These are phyloP conservation scores for Amylostereum areolatum DNA, from an alignment of 1,284 basidiomycete species.

Conservation along the genomic window DNA sequence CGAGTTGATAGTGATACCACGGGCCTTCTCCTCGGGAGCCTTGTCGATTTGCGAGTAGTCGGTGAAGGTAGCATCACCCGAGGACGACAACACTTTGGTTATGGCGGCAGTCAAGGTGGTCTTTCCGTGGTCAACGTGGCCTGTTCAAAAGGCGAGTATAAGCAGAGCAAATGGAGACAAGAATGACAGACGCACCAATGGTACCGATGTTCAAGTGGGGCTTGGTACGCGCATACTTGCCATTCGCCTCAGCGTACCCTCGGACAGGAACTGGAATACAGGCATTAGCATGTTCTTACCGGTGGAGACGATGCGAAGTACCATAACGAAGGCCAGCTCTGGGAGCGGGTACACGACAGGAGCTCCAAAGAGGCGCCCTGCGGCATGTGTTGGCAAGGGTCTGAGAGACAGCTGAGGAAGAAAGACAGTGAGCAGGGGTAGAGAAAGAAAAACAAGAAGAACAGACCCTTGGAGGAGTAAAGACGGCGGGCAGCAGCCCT, in stretches of 20 bases:
- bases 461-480: constrained; percentile 41
- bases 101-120: constrained; percentile 98
- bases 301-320: neutral
- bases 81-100: constrained; percentile 87
- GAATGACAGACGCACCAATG: constrained; percentile 53
- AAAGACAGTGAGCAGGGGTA: neutral
- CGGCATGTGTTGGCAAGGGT: constrained; percentile 8
- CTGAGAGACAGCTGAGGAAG: constrained; percentile 13
- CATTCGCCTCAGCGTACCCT: constrained; percentile 69
- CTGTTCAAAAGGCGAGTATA: constrained; percentile 27
- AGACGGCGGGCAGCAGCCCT: constrained; percentile 45
- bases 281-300: neutral
- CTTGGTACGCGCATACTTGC: constrained; percentile 79
- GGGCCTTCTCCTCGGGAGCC: constrained; percentile 99
- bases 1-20: constrained; percentile 97
- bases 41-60: constrained; percentile 99
- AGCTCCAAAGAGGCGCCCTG: constrained; percentile 5
- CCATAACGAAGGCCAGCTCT: constrained; percentile 6
- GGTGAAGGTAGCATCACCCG: constrained; percentile 88
- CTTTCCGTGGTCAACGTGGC: constrained; percentile 93
- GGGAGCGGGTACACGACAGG: constrained; percentile 6
- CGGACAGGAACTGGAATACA: constrained; percentile 34
- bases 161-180: constrained; percentile 7
- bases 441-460: neutral
- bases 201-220: constrained; percentile 98